These are phyloP conservation scores for Amniculicola lignicola DNA, from an alignment of 495 filamentous ascomycete genomes.

Conservation along the genomic window DNA sequence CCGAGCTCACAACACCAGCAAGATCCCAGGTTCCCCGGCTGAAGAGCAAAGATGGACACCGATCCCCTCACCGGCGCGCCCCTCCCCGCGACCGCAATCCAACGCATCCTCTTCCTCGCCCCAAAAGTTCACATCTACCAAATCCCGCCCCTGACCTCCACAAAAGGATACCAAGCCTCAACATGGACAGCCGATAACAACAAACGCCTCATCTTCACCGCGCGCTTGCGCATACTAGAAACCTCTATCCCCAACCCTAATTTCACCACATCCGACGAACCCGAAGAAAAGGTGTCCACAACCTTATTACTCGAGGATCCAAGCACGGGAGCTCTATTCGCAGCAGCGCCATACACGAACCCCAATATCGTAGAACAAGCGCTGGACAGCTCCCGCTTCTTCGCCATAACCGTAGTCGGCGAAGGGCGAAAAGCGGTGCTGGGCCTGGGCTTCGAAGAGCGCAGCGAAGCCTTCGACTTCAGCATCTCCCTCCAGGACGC, in stretches of 20 bases:
- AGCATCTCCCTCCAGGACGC: constrained; percentile 74
- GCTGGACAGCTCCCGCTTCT: constrained; percentile 72
- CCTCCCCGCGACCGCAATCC: constrained; percentile 65
- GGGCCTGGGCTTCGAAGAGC: constrained; percentile 82
- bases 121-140: constrained; percentile 72
- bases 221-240: constrained; percentile 74
- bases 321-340: constrained; percentile 67
- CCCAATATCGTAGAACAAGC: constrained; percentile 63
- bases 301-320: constrained; percentile 75
- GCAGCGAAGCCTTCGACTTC: constrained; percentile 79
- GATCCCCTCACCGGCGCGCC: constrained; percentile 58
- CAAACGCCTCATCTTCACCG: constrained; percentile 72
- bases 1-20: not conserved
- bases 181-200: constrained; percentile 69
- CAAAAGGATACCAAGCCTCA: constrained; percentile 69
- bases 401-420: constrained; percentile 72
- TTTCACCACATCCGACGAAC: not conserved
- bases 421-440: constrained; percentile 67
- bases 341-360: constrained; percentile 68
- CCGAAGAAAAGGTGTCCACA: constrained; percentile 56
- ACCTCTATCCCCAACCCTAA: constrained; percentile 53
- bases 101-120: constrained; percentile 71
- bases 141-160: constrained; percentile 68
- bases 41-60: constrained; percentile 37
- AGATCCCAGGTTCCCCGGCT: not conserved